Evolutionary conservation across 2,329 filamentous ascomycete species (phyloP).

Genomic region (Penicillium brasilianum): DNA sequence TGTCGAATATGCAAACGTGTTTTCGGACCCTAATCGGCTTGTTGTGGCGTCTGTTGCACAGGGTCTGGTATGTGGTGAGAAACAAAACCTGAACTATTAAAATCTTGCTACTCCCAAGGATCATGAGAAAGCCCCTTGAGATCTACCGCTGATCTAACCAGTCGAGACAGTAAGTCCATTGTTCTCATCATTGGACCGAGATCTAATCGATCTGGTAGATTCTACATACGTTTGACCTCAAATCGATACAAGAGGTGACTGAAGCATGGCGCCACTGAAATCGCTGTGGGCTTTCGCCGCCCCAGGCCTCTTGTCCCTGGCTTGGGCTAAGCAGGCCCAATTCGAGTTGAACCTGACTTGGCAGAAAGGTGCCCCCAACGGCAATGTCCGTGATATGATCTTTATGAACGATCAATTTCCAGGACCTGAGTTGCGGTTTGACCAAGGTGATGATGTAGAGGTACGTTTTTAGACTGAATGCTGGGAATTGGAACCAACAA

Average conservation of each 20-base stretch:
- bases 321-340: constrained; percentile 26
- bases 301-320: constrained; percentile 17
- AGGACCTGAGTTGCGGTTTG: constrained; percentile 35
- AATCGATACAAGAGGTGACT: not conserved
- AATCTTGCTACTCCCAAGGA: not conserved
- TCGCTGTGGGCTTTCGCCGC: constrained; percentile 18
- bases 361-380: constrained; percentile 40
- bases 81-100: constrained; percentile 8
- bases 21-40: constrained; percentile 5
- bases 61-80: constrained; percentile 2
- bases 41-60: not conserved
- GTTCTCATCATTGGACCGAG: not conserved
- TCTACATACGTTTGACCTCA: not conserved
- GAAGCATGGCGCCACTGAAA: constrained; percentile 23
- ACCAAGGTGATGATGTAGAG: constrained; percentile 38
- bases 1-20: constrained; percentile 21
- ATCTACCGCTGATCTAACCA: not conserved
- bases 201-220: not conserved
- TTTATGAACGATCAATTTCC: constrained; percentile 43
- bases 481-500: not conserved
- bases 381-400: constrained; percentile 39
- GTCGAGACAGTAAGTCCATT: not conserved
- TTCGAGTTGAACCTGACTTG: constrained; percentile 41
- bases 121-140: not conserved
- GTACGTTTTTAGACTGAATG: constrained; percentile 15